phyloP scores from a whole-genome alignment of 306 rosid genomes.

The Vigna hirtella region DNA sequence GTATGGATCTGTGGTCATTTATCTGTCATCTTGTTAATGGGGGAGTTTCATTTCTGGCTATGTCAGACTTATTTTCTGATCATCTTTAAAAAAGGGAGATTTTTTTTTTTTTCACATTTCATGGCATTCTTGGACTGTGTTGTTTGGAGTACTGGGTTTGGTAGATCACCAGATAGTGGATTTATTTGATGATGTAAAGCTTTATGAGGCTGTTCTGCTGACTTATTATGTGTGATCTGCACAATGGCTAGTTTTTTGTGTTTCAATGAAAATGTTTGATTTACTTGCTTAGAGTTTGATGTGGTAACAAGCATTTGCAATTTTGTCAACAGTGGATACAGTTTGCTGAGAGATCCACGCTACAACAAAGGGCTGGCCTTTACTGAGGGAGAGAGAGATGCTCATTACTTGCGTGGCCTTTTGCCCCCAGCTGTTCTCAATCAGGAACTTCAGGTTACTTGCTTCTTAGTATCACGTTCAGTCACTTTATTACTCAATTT shows the following conservation, averaged over 20 bases:
- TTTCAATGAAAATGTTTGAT: not conserved
- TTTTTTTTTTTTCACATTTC: not conserved
- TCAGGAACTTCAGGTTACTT: constrained; percentile 89
- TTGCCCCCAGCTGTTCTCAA: constrained; percentile 76
- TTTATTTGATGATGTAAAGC: not conserved
- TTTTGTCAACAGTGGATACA: constrained; percentile 67
- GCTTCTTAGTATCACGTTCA: not conserved
- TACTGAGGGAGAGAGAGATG: constrained; percentile 87
- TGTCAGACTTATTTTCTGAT: constrained; percentile 1
- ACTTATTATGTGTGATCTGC: constrained; percentile 9
- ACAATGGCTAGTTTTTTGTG: not conserved
- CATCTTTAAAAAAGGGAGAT: no score
- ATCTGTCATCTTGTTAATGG: constrained; percentile 7
- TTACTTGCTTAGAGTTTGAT: not conserved
- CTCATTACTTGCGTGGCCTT: constrained; percentile 96
- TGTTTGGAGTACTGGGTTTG: not conserved
- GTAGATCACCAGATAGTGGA: not conserved
- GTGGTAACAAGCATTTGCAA: constrained; percentile 21
- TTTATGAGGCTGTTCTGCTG: not conserved
- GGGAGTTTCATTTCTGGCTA: not conserved
- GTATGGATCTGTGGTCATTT: constrained; percentile 40
- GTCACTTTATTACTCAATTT: not conserved
- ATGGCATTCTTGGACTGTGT: not conserved
- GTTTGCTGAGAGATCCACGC: constrained; percentile 88
- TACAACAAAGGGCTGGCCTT: constrained; percentile 96